phyloP scores from a whole-genome alignment of 2,329 filamentous ascomycete species.

The Colletotrichum agaves region DNA sequence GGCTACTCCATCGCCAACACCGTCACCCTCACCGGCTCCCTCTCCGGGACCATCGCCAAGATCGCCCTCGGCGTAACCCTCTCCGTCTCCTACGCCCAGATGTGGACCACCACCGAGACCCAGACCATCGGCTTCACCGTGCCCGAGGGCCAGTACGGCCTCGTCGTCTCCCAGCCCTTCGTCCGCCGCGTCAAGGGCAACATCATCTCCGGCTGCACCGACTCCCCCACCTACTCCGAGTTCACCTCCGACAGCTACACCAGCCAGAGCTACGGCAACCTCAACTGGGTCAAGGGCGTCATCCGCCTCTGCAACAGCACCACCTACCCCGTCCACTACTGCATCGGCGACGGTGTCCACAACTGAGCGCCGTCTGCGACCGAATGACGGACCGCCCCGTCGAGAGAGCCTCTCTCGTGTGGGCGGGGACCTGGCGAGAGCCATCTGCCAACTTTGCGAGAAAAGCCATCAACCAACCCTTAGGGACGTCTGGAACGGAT shows the following conservation, averaged over 20 bases:
- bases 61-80: slow-evolving; percentile 40
- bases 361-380: not conserved
- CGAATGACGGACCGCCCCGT: not conserved
- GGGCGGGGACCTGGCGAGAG: slow-evolving; percentile 1
- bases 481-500: slow-evolving; percentile 33
- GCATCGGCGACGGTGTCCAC: slow-evolving; percentile 47
- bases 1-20: slow-evolving; percentile 49
- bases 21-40: slow-evolving; percentile 41
- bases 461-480: slow-evolving; percentile 16
- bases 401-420: not conserved
- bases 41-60: slow-evolving; percentile 41
- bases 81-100: slow-evolving; percentile 39
- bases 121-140: slow-evolving; percentile 47
- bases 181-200: slow-evolving; percentile 48
- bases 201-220: slow-evolving; percentile 48
- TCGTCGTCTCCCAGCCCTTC: slow-evolving; percentile 51
- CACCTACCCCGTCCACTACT: slow-evolving; percentile 49
- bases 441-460: slow-evolving; percentile 22
- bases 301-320: slow-evolving; percentile 51
- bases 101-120: slow-evolving; percentile 48
- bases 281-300: slow-evolving; percentile 53
- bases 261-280: slow-evolving; percentile 44
- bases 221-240: slow-evolving; percentile 40
- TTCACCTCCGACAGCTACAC: slow-evolving; percentile 50
- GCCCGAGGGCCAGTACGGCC: slow-evolving; percentile 49